Evolutionary conservation across 805 yeast species (phyloP).

Genomic region (Wickerhamiella vanderwaltii): DNA sequence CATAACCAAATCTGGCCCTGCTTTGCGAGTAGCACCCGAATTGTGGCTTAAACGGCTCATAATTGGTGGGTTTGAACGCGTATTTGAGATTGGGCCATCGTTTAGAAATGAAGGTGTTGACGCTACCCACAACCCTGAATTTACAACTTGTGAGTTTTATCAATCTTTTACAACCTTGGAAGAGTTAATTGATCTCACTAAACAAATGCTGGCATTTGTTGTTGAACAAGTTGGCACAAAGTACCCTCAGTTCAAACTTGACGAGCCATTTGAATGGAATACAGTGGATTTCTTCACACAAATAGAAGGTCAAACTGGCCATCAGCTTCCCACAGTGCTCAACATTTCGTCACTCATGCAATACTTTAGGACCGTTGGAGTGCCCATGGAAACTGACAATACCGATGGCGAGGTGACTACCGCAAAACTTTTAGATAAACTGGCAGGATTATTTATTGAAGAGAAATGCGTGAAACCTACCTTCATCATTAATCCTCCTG

Average conservation of each 20-base stretch:
- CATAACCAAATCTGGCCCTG: conserved; percentile 40
- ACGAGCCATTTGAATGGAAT: conserved; percentile 23
- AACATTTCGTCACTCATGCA: conserved; percentile 31
- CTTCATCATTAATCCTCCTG: conserved; percentile 72
- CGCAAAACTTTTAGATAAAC: conserved; percentile 49
- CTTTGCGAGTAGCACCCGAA: conserved; percentile 86
- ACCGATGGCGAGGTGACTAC: conserved; percentile 29
- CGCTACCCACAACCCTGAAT: conserved; percentile 87
- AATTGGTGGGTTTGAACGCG: conserved; percentile 72
- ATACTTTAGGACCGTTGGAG: conserved; percentile 9
- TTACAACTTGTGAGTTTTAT: conserved; percentile 82
- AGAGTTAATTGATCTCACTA: conserved; percentile 54
- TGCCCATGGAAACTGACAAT: conserved; percentile 16
- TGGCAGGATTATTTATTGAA: conserved; percentile 54
- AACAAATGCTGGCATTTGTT: conserved; percentile 39
- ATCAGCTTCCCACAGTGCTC: conserved; percentile 36
- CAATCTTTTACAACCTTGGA: conserved; percentile 55
- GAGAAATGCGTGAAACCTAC: conserved; percentile 53
- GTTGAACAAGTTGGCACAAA: conserved; percentile 18
- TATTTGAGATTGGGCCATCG: conserved; percentile 72
- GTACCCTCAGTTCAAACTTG: conserved; percentile 16
- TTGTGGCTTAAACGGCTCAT: conserved; percentile 79
- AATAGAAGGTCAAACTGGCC: conserved; percentile 43
- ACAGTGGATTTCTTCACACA: conserved; percentile 56
- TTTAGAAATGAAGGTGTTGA: conserved; percentile 93